Evolutionary conservation across 371 early-diverging fungal species (phyloP), one percentile per base, ranked within the genome.

Genomic region (Actinomortierella ambigua): DNA sequence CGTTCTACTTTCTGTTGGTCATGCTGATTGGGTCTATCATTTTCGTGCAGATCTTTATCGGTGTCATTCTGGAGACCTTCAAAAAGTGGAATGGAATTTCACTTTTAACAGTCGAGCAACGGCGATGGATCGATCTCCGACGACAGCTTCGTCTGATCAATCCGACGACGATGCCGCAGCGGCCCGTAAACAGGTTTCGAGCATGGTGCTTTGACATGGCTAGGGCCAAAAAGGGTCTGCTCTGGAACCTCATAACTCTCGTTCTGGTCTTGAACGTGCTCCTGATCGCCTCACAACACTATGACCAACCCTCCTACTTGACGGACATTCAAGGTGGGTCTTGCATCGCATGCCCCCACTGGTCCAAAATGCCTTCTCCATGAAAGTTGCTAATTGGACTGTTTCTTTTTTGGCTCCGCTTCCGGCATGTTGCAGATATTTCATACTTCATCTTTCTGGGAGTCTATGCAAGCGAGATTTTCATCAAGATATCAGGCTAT

Each of bases 11-110:
- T 44, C 53, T 85, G 22, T 59, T 71, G 0, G 82, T 85, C 43
- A 85, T 85, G 85, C 77, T 85, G 69, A 55, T 83, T 18, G 81
- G 81, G 0, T 85, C 83, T 0, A 75, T 85, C 20, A 78, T 83
- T 28, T 73, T 82, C 17, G 79, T 85, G 15, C 85, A 85, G 51
- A 54, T 85, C 1, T 85, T 85, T 24, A 85, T 85, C 53, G 85
- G 85, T 41, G 85, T 86, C 40, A 81, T 84, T 54, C 59, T 84
- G 53, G 85, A 84, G 54, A 78, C 78, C 3, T 84, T 84, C 55
- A 82, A 84, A 50, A 77, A 78, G 11, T 70, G 83, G 55, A 77
- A 71, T 47, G 85, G 85, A 2, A 81, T 84, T 8, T 78, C 81
- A 22, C 69, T 81, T 9, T 46, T 82, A 46, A 84, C 85, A 5